Conservation (phyloP, 2,329 filamentous ascomycete species). For the Fusarium udum region DNA sequence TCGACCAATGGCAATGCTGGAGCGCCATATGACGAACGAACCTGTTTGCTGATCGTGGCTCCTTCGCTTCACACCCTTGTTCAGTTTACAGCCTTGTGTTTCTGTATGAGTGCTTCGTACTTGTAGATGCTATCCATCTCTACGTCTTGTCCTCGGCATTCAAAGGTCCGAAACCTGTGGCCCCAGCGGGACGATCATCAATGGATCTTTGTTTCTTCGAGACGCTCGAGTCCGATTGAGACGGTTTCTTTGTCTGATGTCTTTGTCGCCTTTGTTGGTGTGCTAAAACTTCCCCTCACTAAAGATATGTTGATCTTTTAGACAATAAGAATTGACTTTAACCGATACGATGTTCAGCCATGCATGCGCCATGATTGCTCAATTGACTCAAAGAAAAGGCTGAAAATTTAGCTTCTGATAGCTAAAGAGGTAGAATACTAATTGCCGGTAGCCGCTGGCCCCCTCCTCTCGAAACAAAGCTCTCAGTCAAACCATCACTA, state of each 20-base stretch:
- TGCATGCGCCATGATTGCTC: constrained; percentile 9
- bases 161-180: constrained; percentile 19
- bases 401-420: constrained; percentile 19
- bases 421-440: background rate
- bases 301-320: constrained; percentile 7
- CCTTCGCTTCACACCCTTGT: constrained; percentile 28
- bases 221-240: constrained; percentile 4
- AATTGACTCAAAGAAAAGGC: constrained; percentile 14
- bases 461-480: constrained; percentile 44
- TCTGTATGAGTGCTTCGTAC: background rate
- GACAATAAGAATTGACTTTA: constrained; percentile 30
- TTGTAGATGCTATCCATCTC: constrained; percentile 2
- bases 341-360: constrained; percentile 10
- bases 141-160: constrained; percentile 16
- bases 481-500: constrained; percentile 22
- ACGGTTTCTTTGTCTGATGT: constrained; percentile 10
- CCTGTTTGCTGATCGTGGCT: constrained; percentile 26
- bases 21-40: constrained; percentile 23
- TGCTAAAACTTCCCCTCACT: constrained; percentile 3
- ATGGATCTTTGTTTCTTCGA: constrained; percentile 20
- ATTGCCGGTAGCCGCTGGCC: constrained; percentile 36
- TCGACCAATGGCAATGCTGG: constrained; percentile 21
- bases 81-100: constrained; percentile 3
- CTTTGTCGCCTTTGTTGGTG: background rate
- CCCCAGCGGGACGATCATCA: constrained; percentile 8